phyloP scores from a whole-genome alignment of 2,329 filamentous ascomycete genomes.

The Pseudogymnoascus sp. region DNA sequence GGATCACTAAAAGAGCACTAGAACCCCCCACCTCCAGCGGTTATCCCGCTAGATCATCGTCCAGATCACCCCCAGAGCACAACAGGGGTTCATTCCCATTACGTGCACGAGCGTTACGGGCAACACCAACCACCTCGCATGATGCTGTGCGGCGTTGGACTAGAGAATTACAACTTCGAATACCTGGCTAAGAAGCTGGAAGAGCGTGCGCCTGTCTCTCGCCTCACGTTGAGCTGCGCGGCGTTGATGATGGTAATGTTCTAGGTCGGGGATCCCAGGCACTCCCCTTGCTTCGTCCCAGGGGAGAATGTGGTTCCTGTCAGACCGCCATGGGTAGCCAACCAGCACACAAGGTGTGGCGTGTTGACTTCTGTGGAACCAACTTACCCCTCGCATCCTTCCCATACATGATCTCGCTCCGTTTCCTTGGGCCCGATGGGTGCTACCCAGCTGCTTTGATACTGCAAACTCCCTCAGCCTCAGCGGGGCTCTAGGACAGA shows the following conservation, averaged over 20 bases:
- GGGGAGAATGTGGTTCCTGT: not conserved
- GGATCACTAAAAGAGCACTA: not conserved
- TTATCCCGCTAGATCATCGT: not conserved
- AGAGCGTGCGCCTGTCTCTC: not conserved
- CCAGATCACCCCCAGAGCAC: not conserved
- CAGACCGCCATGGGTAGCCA: not conserved
- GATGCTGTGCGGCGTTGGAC: not conserved
- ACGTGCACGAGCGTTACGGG: not conserved
- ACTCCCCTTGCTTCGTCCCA: not conserved
- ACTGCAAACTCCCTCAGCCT: not conserved
- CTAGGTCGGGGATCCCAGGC: not conserved
- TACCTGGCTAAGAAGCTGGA: not conserved
- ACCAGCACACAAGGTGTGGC: not conserved
- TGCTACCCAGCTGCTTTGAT: not conserved
- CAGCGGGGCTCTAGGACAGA: not conserved
- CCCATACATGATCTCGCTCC: not conserved
- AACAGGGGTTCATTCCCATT: conserved; percentile 1
- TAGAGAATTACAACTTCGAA: not conserved
- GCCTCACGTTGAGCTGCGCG: not conserved
- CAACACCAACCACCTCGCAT: not conserved
- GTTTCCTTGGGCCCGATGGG: not conserved
- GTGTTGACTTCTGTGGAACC: not conserved
- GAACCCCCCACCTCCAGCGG: not conserved
- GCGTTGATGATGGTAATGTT: not conserved
- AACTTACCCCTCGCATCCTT: not conserved